Percentiles rank a stretch among this genome's conserved stretches.
Evolutionary conservation across 2,329 filamentous ascomycete genomes (phyloP).

Genomic region (Amylocarpus encephaloides): DNA sequence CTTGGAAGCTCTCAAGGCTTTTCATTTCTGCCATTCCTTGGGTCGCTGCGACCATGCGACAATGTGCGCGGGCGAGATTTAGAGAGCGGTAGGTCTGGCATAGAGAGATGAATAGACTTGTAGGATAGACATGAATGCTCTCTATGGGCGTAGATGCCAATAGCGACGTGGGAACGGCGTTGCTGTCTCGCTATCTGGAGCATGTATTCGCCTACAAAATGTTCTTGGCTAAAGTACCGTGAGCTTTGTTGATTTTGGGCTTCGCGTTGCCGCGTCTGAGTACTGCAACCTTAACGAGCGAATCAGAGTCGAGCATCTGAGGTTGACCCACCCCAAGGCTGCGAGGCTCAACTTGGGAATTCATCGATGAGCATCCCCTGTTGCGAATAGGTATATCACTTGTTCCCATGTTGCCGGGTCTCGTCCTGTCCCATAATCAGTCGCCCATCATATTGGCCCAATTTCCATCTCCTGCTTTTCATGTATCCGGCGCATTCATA

Average conservation of each 20-base stretch:
- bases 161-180: neutral
- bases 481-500: too few species aligned
- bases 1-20: conserved; percentile 70
- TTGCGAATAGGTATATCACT: too few species aligned
- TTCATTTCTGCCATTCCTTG: conserved; percentile 63
- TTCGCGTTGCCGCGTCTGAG: neutral
- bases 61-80: conserved; percentile 10
- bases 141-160: neutral
- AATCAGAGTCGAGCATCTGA: neutral
- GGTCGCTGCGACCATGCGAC: conserved; percentile 26
- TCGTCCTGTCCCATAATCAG: too few species aligned
- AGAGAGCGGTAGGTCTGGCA: conserved; percentile 9
- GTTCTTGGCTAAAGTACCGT: conserved; percentile 1
- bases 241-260: conserved; percentile 4
- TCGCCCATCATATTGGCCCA: too few species aligned
- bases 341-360: too few species aligned
- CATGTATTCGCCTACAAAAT: neutral
- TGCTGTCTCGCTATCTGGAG: too few species aligned
- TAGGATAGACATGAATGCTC: conserved; percentile 4
- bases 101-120: conserved; percentile 9
- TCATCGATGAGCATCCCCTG: too few species aligned
- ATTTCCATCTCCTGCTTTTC: too few species aligned
- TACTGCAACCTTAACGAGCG: neutral
- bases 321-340: neutral
- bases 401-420: too few species aligned